These are phyloP conservation scores for Fusarium sp. DNA, from an alignment of 2,329 filamentous ascomycete species.

Conservation along the genomic window DNA sequence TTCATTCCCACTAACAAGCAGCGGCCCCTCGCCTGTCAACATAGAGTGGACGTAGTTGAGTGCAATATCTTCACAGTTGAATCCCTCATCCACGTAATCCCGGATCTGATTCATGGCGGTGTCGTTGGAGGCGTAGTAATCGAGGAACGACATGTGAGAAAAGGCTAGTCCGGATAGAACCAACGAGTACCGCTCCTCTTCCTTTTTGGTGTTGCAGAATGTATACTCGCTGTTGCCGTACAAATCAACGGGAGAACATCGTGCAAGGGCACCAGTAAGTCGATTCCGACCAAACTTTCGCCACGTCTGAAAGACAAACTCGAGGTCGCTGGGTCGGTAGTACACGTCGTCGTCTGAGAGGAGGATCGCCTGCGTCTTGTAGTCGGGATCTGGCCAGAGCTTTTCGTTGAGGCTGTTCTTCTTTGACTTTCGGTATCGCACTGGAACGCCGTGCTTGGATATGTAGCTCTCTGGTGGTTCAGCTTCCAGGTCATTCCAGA, in stretches of 20 bases:
- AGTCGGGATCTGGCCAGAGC: conserved; percentile 49
- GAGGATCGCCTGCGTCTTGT: conserved; percentile 52
- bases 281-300: conserved; percentile 50
- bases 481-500: conserved; percentile 51
- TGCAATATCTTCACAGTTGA: conserved; percentile 56
- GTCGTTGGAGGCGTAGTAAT: conserved; percentile 52
- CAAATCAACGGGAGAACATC: conserved; percentile 44
- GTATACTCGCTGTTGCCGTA: conserved; percentile 46
- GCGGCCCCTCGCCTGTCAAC: conserved; percentile 48
- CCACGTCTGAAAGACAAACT: conserved; percentile 55
- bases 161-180: conserved; percentile 53
- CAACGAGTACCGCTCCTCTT: conserved; percentile 48
- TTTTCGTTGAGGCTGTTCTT: conserved; percentile 52
- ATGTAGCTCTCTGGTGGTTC: conserved; percentile 42
- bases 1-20: conserved; percentile 48
- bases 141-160: conserved; percentile 51
- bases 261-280: conserved; percentile 50
- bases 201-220: conserved; percentile 44
- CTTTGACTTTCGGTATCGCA: conserved; percentile 48
- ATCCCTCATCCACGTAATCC: conserved; percentile 50
- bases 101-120: conserved; percentile 45
- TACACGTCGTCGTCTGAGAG: conserved; percentile 54
- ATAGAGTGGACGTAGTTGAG: conserved; percentile 50
- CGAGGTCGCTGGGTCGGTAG: conserved; percentile 51
- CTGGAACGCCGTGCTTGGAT: conserved; percentile 45